Evolutionary conservation across 2,329 filamentous ascomycete species (phyloP), one percentile per base, ranked within the genome.

Genomic region (Diaporthe longicolla): DNA sequence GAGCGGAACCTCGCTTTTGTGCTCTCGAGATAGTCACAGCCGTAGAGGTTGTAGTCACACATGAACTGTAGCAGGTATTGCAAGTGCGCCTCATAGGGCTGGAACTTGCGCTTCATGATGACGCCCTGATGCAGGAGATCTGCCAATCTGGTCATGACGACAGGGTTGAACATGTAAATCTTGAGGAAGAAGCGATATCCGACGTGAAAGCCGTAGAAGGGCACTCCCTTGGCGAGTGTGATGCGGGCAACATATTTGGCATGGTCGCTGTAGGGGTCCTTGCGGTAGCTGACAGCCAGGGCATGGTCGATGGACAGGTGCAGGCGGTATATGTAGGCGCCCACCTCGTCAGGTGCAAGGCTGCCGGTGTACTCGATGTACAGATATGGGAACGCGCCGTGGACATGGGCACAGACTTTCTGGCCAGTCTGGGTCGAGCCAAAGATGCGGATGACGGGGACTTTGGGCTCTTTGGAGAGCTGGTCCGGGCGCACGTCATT

Each of bases 21-120:
- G 66, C 91, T 93, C 74, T 96, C 90, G 77, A 98, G 91, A 79
- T 96, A 97, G 72, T 91, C 93, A 81, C 97, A 99, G 9, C 97
- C 97, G 82, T 97, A 98, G 77, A 99, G 86, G 81, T 98, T 99
- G 86, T 97, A 99, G 82, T 99, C 97, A 77, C 93, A 93, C 97
- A 99, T 98, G 90, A 97, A 99, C 83, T 99, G 97, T 13, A 97
- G 88, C 11, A 98, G 85, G 81, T 95, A 98, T 80, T 98, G 95
- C 76, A 98, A 83, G 81, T 99, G 97, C 24, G 94, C 95, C 83
- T 99, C 97, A 80, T 97, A 97, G 0, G 97, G 96, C 80, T 98
- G 96, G 57, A 99, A 93, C 32, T 90, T 89, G 74, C 89, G 90
- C 80, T 94, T 94, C 90, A 98, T 90, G 57, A 99, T 92, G 40